Evolutionary conservation across 2,329 filamentous ascomycete genomes (phyloP), one percentile per base, ranked within the genome.

Genomic region (Ophiostoma triangulosporum): DNA sequence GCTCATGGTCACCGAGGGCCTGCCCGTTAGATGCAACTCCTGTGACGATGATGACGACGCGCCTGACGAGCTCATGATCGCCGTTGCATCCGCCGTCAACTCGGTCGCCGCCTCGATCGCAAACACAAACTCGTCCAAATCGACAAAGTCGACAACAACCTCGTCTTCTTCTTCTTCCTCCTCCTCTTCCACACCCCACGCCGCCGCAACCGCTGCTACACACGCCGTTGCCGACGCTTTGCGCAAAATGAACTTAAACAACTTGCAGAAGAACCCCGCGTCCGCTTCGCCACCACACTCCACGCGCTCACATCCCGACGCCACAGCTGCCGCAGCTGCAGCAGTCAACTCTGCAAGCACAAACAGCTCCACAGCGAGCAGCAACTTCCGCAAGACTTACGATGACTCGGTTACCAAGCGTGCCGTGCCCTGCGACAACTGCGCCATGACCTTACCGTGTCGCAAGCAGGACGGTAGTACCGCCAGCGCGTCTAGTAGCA

Each of bases 1-100:
- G 50, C 66, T 85, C 55, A 83, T 85, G 77, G 81, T 84, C 62
- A 85, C 81, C 33, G 80, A 85, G 64, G 80, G 80, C 49, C 67
- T 83, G 14, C 77, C 79, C 2, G 76, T 79, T 12, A 72, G 76
- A 48, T 85, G 81, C 62, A 70, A 70, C 54, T 70, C 73, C 60
- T 85, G 81, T 63, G 77, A 73, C 62, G 76, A 82, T 57, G 76
- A 82, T 57, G 69, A 71, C 15, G 58, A 57, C 15, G 58, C 57
- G 14, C 58, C 62, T 43, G 65, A 68, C 26, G n/a, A n/a, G n/a
- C 15, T 54, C 65, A 26, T 66, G 64, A 6, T 61, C 67, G 9
- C 68, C 65, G 4, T 63, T 14, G 58, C 46, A 5, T 48, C 46
- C 2, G 46, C 46, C 27, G 27, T 48, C 46, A 33, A 59, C 40